phyloP scores from a whole-genome alignment of 176 grass and related monocot genomes.

The Triticum aestivum region DNA sequence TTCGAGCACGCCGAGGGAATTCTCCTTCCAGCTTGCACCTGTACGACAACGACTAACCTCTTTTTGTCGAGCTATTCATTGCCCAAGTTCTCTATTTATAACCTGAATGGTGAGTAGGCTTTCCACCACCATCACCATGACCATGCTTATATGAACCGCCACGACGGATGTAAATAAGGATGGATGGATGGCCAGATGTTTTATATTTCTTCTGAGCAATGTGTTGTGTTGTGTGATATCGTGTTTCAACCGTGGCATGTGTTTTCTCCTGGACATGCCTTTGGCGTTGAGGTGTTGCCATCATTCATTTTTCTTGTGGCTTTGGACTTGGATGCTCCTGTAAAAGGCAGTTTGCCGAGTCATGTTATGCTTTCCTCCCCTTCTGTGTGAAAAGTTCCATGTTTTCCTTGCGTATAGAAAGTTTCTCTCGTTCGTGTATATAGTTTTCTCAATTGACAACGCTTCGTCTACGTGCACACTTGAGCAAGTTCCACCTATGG shows the following conservation, averaged over 20 bases:
- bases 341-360: background rate
- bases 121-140: too few relatives aligned
- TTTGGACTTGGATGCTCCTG: background rate
- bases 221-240: background rate
- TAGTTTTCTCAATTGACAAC: background rate
- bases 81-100: background rate
- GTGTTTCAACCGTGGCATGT: background rate
- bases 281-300: background rate
- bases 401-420: background rate
- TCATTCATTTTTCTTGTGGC: slow-evolving; percentile 8
- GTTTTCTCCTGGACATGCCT: background rate
- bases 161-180: background rate
- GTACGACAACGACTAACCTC: background rate
- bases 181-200: background rate
- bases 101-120: background rate
- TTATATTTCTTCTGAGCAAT: background rate
- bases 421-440: too few relatives aligned
- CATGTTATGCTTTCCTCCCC: background rate
- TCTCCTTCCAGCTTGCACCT: background rate
- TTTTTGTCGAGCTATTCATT: background rate
- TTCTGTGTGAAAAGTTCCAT: too few relatives aligned
- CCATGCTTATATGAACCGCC: background rate
- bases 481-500: background rate
- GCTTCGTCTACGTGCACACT: background rate
- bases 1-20: slow-evolving; percentile 52